A percentile compares a stretch with the other conserved stretches of the same genome.
These are phyloP conservation scores for Bertia moriformis DNA, from an alignment of 2,329 filamentous ascomycete species.

Conservation along the genomic window DNA sequence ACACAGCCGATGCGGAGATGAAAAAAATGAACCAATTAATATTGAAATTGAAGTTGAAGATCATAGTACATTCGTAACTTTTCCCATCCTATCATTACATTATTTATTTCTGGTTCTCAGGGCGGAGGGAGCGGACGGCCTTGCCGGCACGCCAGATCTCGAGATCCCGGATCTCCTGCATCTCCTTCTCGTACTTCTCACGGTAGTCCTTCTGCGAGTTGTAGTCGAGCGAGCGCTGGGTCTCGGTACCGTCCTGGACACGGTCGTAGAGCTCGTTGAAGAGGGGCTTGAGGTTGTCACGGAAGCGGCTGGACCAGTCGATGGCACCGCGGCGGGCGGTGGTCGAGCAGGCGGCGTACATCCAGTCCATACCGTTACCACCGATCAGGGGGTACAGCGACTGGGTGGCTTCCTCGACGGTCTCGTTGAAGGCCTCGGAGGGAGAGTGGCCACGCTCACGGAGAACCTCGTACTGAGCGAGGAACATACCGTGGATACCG, in stretches of 20 bases:
- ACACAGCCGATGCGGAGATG: no score
- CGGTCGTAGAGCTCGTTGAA: constrained; percentile 95
- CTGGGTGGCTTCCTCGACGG: constrained; percentile 98
- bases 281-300: constrained; percentile 94
- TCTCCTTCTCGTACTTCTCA: constrained; percentile 92
- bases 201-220: constrained; percentile 94
- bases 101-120: constrained; percentile 68
- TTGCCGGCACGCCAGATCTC: constrained; percentile 99
- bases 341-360: constrained; percentile 99
- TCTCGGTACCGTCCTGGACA: constrained; percentile 84
- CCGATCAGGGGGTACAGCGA: constrained; percentile 95
- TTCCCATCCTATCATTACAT: constrained; percentile 5
- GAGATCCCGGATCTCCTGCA: constrained; percentile 92
- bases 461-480: constrained; percentile 99
- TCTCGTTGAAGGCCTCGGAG: constrained; percentile 99
- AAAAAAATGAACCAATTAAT: constrained; percentile 1
- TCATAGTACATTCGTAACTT: constrained; percentile 19
- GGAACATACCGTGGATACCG: constrained; percentile 99
- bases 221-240: constrained; percentile 90
- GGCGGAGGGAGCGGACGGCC: constrained; percentile 75
- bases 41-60: constrained; percentile 3
- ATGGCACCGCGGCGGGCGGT: constrained; percentile 96
- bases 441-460: constrained; percentile 95
- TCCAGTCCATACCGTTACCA: constrained; percentile 98
- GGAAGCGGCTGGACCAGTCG: constrained; percentile 96